Conservation (phyloP, 2,329 filamentous ascomycete genomes). For the Calonectria hongkongensis region DNA sequence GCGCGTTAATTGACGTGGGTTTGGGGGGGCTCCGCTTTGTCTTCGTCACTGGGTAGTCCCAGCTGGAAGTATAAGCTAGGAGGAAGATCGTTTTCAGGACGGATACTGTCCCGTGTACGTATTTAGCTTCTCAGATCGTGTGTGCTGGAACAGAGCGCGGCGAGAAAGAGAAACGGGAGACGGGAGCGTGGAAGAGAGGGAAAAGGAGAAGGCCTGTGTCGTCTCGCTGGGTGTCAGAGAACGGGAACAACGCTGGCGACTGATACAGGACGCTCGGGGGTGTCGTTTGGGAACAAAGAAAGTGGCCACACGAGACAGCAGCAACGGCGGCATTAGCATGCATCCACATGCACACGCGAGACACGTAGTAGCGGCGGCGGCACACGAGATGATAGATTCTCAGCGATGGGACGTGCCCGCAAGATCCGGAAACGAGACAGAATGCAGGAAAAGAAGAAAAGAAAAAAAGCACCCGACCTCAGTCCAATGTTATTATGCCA, state of each 20-base stretch:
- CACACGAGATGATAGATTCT: constrained; percentile 9
- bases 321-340: constrained; percentile 23
- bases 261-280: constrained; percentile 6
- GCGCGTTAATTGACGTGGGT: constrained; percentile 42
- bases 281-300: constrained; percentile 26
- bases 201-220: background rate
- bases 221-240: constrained; percentile 11
- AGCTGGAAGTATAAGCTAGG: constrained; percentile 17
- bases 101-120: background rate
- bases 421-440: constrained; percentile 23
- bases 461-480: constrained; percentile 5
- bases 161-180: background rate
- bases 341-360: constrained; percentile 26
- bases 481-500: constrained; percentile 32
- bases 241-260: constrained; percentile 9
- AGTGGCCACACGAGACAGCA: constrained; percentile 32
- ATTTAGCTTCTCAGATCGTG: background rate
- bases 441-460: constrained; percentile 3
- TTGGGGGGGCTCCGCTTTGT: constrained; percentile 27
- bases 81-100: constrained; percentile 23
- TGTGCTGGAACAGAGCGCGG: background rate
- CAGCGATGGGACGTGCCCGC: constrained; percentile 11
- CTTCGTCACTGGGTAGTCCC: constrained; percentile 3
- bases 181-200: background rate
- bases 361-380: constrained; percentile 19